Evolutionary conservation across 2,329 filamentous ascomycete species (phyloP).

Genomic region (Paraphaeosphaeria minitans): DNA sequence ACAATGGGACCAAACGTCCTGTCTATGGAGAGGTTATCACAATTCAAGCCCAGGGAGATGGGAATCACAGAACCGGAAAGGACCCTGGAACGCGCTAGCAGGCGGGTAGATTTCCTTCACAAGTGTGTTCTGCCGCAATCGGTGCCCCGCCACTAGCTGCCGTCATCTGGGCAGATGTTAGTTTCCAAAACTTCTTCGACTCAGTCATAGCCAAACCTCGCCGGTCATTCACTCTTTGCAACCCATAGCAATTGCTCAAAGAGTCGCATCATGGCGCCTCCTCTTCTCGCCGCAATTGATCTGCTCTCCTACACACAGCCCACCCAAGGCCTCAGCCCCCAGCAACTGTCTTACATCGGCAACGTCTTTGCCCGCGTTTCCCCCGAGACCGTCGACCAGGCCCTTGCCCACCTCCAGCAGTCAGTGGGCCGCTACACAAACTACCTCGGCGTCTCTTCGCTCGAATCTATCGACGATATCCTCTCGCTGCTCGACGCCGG

Average conservation of each 20-base stretch:
- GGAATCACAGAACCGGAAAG: background rate
- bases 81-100: background rate
- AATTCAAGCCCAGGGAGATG: background rate
- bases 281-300: conserved; percentile 58
- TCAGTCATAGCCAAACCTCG: conserved; percentile 18
- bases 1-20: background rate
- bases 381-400: conserved; percentile 53
- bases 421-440: conserved; percentile 63
- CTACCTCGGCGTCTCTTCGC: conserved; percentile 76
- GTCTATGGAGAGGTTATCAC: background rate
- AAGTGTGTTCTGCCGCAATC: background rate
- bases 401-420: conserved; percentile 60
- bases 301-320: conserved; percentile 50
- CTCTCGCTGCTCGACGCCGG: conserved; percentile 83
- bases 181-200: conserved; percentile 10
- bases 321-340: conserved; percentile 56
- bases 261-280: conserved; percentile 45
- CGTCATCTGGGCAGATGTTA: conserved; percentile 4
- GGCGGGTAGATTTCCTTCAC: background rate
- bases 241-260: background rate
- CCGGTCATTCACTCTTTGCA: background rate
- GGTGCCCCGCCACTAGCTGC: conserved; percentile 9
- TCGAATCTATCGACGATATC: conserved; percentile 74
- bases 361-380: conserved; percentile 61
- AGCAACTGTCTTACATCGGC: conserved; percentile 62